Evolutionary conservation across 164 flowering plant species (phyloP), one percentile per base, ranked within the genome.

Genomic region (Echeveria elegans): DNA sequence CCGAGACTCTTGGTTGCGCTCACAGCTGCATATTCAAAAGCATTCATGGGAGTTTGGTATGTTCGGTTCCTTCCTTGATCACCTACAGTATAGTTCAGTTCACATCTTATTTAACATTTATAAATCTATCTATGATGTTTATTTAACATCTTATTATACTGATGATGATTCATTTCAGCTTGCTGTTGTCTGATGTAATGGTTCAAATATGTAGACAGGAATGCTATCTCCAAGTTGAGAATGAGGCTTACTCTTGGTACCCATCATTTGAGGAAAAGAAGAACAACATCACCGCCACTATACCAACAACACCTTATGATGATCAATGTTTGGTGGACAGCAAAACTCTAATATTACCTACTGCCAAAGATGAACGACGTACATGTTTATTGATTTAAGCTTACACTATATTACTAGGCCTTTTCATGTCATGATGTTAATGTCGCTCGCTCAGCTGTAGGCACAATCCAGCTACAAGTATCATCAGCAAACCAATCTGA

Each of bases 21-120:
- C 77, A 82, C 47, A 79, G 81, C 45, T 77, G 85, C 28, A 72
- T 84, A 5, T 77, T 86, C 70, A 71, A 67, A 64, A 86, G 91
- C 77, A 75, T 86, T 75, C 91, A 86, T 79, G 91, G 91, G 32
- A 86, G 78, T 61, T 71, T 82, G 88, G 91, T n/a, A 65, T 23
- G 67, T 21, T 41, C 30, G n/a, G n/a, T n/a, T n/a, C n/a, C n/a
- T n/a, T n/a, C n/a, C n/a, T n/a, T n/a, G n/a, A n/a, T n/a, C n/a
- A n/a, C n/a, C n/a, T n/a, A n/a, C n/a, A n/a, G n/a, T n/a, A n/a
- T n/a, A n/a, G n/a, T n/a, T n/a, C n/a, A n/a, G n/a, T n/a, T n/a
- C n/a, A n/a, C 21, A 58, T 26, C 8, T 24, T 19, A 21, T 19
- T 58, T 24, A 30, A 19, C 32, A 58, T 26, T 45, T 24, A 29